phyloP scores from a whole-genome alignment of 192 early-diverging fungal genomes.

The Linnemannia zychae region DNA sequence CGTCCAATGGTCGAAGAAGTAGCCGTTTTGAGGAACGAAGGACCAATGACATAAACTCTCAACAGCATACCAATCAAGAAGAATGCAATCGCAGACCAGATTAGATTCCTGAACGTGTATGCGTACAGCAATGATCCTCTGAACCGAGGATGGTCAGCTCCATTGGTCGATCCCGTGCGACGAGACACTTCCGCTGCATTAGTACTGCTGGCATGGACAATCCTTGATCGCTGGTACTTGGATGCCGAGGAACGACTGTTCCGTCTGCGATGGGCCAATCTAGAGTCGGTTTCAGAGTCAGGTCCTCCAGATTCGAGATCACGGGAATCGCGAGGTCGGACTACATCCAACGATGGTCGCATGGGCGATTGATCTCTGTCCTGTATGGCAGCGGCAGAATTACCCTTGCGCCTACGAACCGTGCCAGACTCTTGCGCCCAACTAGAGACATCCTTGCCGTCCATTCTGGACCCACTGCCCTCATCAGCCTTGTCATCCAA shows the following conservation, averaged over 20 bases:
- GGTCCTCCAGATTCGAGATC: neutral
- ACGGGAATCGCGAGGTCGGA: neutral
- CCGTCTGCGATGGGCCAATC: slow-evolving; percentile 8
- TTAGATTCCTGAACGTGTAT: slow-evolving; percentile 42
- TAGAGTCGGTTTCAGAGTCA: neutral
- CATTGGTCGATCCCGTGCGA: slow-evolving; percentile 40
- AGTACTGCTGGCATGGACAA: neutral
- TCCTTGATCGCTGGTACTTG: neutral
- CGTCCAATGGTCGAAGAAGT: neutral
- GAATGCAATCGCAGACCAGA: slow-evolving; percentile 38
- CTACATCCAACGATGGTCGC: neutral
- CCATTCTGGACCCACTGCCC: neutral
- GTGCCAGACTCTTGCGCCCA: slow-evolving; percentile 18
- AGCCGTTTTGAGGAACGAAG: slow-evolving; percentile 39
- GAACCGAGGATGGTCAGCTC: slow-evolving; percentile 53
- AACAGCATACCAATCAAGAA: slow-evolving; percentile 39
- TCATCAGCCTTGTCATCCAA: neutral
- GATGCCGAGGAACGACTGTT: slow-evolving; percentile 19
- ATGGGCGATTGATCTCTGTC: neutral
- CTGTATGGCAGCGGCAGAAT: neutral
- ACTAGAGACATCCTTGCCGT: neutral
- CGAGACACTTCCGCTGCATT: neutral
- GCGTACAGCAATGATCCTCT: slow-evolving; percentile 38
- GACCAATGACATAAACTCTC: slow-evolving; percentile 49
- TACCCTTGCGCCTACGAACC: slow-evolving; percentile 14